A percentile compares a stretch with the other conserved stretches of the same genome.
These are phyloP conservation scores for Fusarium euwallaceae DNA, from an alignment of 2,329 filamentous ascomycete species.

Conservation along the genomic window DNA sequence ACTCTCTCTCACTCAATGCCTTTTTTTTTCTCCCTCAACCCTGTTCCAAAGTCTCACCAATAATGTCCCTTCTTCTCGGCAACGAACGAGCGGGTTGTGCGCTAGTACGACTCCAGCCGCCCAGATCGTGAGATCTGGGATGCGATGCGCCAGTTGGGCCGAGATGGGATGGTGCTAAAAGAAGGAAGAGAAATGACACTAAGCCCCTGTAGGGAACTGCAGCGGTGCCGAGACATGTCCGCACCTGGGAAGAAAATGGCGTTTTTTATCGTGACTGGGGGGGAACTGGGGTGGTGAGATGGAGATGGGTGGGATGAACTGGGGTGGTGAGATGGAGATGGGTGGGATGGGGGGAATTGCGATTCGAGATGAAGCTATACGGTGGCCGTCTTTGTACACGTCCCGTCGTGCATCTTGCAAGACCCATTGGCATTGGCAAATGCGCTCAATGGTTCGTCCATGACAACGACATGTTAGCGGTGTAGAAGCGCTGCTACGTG, in stretches of 20 bases:
- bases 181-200: constrained; percentile 19
- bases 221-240: constrained; percentile 40
- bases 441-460: constrained; percentile 10
- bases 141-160: constrained; percentile 36
- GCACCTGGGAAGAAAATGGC: constrained; percentile 8
- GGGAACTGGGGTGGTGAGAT: background rate
- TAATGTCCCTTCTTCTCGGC: constrained; percentile 23
- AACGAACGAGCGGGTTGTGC: constrained; percentile 35
- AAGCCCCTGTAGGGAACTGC: constrained; percentile 23
- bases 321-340: background rate
- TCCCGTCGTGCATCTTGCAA: constrained; percentile 28
- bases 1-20: background rate
- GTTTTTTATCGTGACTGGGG: constrained; percentile 22
- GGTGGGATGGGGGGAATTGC: background rate
- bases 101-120: constrained; percentile 38
- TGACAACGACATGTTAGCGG: constrained; percentile 20
- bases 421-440: constrained; percentile 1
- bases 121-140: constrained; percentile 44
- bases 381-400: constrained; percentile 15
- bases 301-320: background rate
- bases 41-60: constrained; percentile 29
- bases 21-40: constrained; percentile 20
- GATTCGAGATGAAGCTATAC: constrained; percentile 13
- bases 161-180: constrained; percentile 27
- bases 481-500: constrained; percentile 9